phyloP scores from a whole-genome alignment of 495 filamentous ascomycete genomes.

The Podospora conica region DNA sequence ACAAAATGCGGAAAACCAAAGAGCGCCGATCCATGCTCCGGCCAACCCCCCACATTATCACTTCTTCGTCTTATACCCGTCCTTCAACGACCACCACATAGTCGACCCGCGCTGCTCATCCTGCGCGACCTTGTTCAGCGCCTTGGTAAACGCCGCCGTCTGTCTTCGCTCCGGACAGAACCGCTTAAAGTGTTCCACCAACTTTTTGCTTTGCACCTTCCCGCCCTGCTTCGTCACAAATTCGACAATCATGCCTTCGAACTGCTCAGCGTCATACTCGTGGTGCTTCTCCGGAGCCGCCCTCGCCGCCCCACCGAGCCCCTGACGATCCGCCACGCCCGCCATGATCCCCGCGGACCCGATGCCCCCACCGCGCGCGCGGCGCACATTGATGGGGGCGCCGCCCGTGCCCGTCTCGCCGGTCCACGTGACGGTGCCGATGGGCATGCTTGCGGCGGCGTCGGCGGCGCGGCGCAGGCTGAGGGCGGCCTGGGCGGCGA shows the following conservation, averaged over 20 bases:
- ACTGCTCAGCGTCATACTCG: conserved; percentile 45
- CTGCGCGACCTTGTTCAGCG: conserved; percentile 45
- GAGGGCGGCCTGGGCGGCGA: conserved; percentile 70
- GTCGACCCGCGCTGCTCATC: conserved; percentile 36
- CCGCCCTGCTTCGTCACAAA: conserved; percentile 69
- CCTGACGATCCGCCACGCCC: conserved; percentile 53
- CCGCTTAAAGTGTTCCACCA: conserved; percentile 69
- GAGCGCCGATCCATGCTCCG: neutral
- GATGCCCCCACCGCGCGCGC: conserved; percentile 31
- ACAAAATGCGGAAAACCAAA: neutral
- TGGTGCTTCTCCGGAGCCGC: conserved; percentile 12
- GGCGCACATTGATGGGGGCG: conserved; percentile 36
- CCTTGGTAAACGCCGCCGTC: conserved; percentile 43
- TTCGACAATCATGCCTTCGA: conserved; percentile 65
- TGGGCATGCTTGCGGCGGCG: conserved; percentile 60
- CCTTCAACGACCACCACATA: conserved; percentile 39
- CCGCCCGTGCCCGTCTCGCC: conserved; percentile 73
- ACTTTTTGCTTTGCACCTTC: conserved; percentile 61
- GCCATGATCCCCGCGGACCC: conserved; percentile 53
- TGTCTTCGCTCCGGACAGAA: conserved; percentile 41
- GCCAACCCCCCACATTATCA: neutral
- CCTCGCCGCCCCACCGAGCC: conserved; percentile 29
- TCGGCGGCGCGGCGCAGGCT: conserved; percentile 68
- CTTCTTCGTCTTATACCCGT: conserved; percentile 16
- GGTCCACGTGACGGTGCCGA: conserved; percentile 92